Base-by-base conservation (phyloP, 1,139 yeast species). In the Kluyveromyces sp. region DNA sequence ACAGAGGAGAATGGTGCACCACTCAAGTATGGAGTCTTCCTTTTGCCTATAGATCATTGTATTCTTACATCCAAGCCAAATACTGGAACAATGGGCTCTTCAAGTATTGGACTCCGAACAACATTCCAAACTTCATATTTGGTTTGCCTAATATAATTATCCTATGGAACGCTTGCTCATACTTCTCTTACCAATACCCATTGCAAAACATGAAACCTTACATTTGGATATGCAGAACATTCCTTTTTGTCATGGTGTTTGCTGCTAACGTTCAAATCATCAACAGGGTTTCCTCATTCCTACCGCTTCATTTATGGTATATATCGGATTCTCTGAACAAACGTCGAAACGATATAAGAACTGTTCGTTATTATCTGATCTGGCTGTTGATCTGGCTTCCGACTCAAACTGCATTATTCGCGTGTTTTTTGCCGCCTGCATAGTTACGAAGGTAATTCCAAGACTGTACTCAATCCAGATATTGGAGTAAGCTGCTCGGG, bases 11-110 rank as follows among this genome's bases (percentile, higher is more conserved):
- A 49, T 92, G 97, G 97, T 92, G 98, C 60, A 51, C 60, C 13
- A 50, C 61, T 18, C 58, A 49, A 11, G 39, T 82, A 0, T 87
- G 36, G 3, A 22, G 28, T 12, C 30, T 44, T 7, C 50, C 57
- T 11, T 22, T 60, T 4, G 54, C 64, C 1, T 52, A 43, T 32
- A 33, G 88, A 3, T 74, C 84, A 29, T 69, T 92, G 32, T 81
- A 82, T 56, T 64, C 75, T n/a, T 86, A 72, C 60, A 85, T 94
- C 6, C 98, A 92, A 63, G 49, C 66, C 2, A 72, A 79, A 50
- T 89, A 92, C 62, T 92, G 98, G 98, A 75, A 78, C 53, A 74
- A 71, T 39, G 98, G 98, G 0, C 78, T 89, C 45, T 64, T 92
- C 41, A 69, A 66, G 39, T 92, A 92, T 62, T 92, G 96, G 94